Conservation (phyloP, 106 monocot genomes). For the Acorus gramineus region DNA sequence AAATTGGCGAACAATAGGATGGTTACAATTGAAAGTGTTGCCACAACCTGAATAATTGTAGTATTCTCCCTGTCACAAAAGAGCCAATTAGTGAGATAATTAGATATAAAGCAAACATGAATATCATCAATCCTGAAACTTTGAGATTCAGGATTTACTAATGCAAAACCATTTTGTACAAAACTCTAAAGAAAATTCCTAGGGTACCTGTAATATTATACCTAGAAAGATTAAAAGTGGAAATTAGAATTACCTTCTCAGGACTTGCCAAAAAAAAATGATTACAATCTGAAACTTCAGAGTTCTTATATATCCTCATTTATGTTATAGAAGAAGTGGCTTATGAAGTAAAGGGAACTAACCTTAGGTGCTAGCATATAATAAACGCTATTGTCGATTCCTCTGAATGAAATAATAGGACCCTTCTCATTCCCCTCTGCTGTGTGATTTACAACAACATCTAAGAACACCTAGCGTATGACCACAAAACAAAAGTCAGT, state of each 20-base stretch:
- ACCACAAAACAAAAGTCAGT: background rate
- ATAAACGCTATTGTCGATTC: slow-evolving; percentile 78
- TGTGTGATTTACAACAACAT: slow-evolving; percentile 95
- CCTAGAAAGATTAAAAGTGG: too few species aligned
- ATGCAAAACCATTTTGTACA: too few species aligned
- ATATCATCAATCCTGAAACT: too few species aligned
- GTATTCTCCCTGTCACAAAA: slow-evolving; percentile 63
- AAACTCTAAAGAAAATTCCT: too few species aligned
- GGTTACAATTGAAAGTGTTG: slow-evolving; percentile 93
- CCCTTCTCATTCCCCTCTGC: slow-evolving; percentile 96
- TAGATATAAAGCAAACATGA: background rate
- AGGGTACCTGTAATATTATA: too few species aligned
- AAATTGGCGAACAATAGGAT: slow-evolving; percentile 85
- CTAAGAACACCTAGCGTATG: slow-evolving; percentile 57
- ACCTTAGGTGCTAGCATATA: slow-evolving; percentile 96
- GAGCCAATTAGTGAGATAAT: background rate
- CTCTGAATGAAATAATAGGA: slow-evolving; percentile 84
- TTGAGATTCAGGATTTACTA: too few species aligned
- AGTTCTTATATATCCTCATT: too few species aligned
- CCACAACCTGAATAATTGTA: slow-evolving; percentile 96
- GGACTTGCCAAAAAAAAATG: too few species aligned
- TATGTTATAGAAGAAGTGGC: too few species aligned
- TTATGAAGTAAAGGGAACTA: background rate
- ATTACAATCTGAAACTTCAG: background rate
- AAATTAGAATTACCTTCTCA: too few species aligned